These are phyloP conservation scores for Mycena galopus DNA, from an alignment of 768 basidiomycete genomes.

Conservation along the genomic window DNA sequence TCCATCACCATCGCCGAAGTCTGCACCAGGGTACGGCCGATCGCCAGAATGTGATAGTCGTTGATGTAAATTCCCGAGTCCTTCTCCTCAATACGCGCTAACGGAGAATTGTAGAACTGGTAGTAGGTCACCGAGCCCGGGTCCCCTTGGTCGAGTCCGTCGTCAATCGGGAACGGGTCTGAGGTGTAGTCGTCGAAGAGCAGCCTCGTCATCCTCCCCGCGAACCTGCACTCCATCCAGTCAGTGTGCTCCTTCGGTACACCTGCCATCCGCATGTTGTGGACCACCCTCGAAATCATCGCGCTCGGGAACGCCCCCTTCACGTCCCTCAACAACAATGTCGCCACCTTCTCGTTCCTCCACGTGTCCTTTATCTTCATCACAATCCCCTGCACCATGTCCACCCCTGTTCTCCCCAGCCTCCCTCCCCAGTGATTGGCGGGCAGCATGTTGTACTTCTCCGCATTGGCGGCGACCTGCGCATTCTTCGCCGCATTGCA, in stretches of 20 bases:
- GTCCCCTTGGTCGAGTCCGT: neutral
- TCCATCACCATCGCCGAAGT: constrained; percentile 2
- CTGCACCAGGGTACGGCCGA: neutral
- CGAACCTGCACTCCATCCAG: neutral
- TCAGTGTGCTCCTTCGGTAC: neutral
- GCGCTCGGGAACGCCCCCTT: neutral
- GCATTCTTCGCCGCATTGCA: constrained; percentile 27
- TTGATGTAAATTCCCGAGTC: no score
- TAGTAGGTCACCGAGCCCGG: neutral
- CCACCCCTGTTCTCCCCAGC: constrained; percentile 3
- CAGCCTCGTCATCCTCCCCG: neutral
- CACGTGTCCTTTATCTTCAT: neutral
- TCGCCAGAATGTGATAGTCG: neutral
- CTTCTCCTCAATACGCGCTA: neutral
- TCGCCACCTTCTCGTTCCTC: constrained; percentile 3
- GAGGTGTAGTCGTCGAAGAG: neutral
- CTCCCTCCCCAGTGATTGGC: neutral
- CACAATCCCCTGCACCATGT: constrained; percentile 2
- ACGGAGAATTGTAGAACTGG: neutral
- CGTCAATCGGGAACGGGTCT: neutral
- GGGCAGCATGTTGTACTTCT: constrained; percentile 40
- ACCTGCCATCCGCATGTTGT: constrained; percentile 6
- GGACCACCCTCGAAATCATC: neutral
- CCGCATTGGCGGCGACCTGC: constrained; percentile 32
- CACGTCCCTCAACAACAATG: neutral